These are phyloP conservation scores for Bathelium albidoporum DNA, from an alignment of 495 filamentous ascomycete genomes.

Conservation along the genomic window DNA sequence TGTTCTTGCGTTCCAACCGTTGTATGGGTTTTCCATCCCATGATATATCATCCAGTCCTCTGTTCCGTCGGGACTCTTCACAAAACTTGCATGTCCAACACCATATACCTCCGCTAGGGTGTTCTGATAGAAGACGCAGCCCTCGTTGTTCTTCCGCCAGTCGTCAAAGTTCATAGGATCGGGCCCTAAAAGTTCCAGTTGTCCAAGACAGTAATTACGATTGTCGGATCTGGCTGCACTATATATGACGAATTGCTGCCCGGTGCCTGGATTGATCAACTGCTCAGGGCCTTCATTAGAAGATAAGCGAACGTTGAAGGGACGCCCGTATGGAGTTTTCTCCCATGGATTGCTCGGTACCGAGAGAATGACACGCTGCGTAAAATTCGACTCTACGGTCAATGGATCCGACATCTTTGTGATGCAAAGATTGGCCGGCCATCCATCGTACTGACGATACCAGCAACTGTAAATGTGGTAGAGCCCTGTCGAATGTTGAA, in stretches of 20 bases:
- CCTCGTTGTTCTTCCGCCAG: slow-evolving; percentile 37
- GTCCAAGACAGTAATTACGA: slow-evolving; percentile 35
- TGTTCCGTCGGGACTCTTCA: slow-evolving; percentile 35
- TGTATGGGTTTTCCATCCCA: slow-evolving; percentile 32
- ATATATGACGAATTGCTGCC: slow-evolving; percentile 40
- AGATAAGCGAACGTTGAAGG: slow-evolving; percentile 33
- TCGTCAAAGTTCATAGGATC: slow-evolving; percentile 40
- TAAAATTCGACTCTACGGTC: slow-evolving; percentile 35
- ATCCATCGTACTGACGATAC: slow-evolving; percentile 36
- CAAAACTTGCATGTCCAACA: slow-evolving; percentile 41
- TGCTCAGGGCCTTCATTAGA: slow-evolving; percentile 43
- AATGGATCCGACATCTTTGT: slow-evolving; percentile 38
- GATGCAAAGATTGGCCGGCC: slow-evolving; percentile 44
- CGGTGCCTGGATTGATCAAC: slow-evolving; percentile 37
- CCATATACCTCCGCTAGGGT: slow-evolving; percentile 34
- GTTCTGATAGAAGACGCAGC: slow-evolving; percentile 43
- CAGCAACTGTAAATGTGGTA: slow-evolving; percentile 45
- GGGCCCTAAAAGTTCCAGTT: slow-evolving; percentile 37
- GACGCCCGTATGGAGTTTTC: slow-evolving; percentile 38
- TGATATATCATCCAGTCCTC: slow-evolving; percentile 44
- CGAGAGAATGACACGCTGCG: slow-evolving; percentile 36
- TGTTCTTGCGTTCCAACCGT: slow-evolving; percentile 31
- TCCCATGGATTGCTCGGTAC: slow-evolving; percentile 39
- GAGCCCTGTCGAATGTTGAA: slow-evolving; percentile 30
- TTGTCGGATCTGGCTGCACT: slow-evolving; percentile 39